Evolutionary conservation across 2,329 filamentous ascomycete species (phyloP), one percentile per base, ranked within the genome.

Genomic region (Thermothelomyces thermophilus): DNA sequence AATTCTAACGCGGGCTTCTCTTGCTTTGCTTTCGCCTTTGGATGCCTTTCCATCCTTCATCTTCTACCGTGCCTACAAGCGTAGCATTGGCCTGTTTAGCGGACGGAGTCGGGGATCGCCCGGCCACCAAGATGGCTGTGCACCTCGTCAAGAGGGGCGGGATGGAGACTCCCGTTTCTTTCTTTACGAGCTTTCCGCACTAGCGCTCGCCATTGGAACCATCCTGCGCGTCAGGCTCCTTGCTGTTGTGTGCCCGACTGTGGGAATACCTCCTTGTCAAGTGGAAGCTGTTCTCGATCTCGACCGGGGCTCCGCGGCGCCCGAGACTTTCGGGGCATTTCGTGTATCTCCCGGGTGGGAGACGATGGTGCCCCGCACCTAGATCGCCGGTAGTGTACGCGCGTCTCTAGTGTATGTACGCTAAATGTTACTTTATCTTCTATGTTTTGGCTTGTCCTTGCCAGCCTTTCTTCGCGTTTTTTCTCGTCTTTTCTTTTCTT

Each of bases 51-150:
- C 22, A 20, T 41, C 37, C 8, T 16, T 35, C 17, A 14, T 48
- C 17, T 33, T 31, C 20, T 8, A 24, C 28, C n/a, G 28, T 26
- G 8, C 10, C 22, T 26, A 26, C 20, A 11, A 36, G 42, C 19
- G 42, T 45, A 33, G 33, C 42, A 36, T 45, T 45, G 33, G 20
- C 7, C 37, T 19, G 5, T 7, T 3, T 31, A 30, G 22, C 56
- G 56, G 54, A 56, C 36, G 28, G 47, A 35, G 19, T 41, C 54
- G 54, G 56, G 56, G 56, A 41, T 58, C 49, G n/a, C 53, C 56
- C 56, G 56, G 51, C 42, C 20, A 3, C 16, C 31, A 39, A 24
- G 3, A 3, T 28, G 11, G 26, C 30, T 3, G 7, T 14, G 33
- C 45, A 40, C 9, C 33, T n/a, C 13, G 13, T 35, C 33, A 6